phyloP scores from a whole-genome alignment of 108 stramenopile species.

The Pseudonitzschia multiseries region DNA sequence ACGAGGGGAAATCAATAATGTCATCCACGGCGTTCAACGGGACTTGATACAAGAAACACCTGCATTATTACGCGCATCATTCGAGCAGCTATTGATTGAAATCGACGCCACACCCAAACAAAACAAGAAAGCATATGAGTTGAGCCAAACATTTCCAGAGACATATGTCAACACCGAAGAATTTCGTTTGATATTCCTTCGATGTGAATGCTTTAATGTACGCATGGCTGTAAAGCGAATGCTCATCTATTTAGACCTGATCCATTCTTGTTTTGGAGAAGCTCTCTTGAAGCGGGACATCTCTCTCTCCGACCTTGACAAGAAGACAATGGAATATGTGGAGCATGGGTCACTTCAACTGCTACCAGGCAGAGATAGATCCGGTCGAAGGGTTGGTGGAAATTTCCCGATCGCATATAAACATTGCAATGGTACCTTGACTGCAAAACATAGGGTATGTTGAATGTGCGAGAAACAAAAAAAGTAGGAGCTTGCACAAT shows the following conservation, averaged over 20 bases:
- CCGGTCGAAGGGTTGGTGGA: slow-evolving; percentile 9
- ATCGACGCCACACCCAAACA: neutral
- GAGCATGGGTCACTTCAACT: neutral
- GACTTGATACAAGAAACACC: slow-evolving; percentile 5
- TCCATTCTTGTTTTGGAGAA: neutral
- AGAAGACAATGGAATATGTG: neutral
- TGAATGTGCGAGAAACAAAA: neutral
- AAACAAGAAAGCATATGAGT: neutral
- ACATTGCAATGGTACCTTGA: neutral
- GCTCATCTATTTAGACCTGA: slow-evolving; percentile 24
- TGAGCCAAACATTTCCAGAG: neutral
- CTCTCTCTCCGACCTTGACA: neutral
- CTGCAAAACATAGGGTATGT: neutral
- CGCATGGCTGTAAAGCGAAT: slow-evolving; percentile 29
- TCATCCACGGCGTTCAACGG: slow-evolving; percentile 29
- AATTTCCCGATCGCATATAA: neutral
- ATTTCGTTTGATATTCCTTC: slow-evolving; percentile 38
- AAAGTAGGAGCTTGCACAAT: neutral
- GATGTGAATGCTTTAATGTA: slow-evolving; percentile 43
- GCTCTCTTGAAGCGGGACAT: neutral
- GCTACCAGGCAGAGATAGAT: neutral
- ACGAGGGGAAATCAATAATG: slow-evolving; percentile 13
- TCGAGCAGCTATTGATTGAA: neutral
- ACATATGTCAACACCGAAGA: slow-evolving; percentile 11
- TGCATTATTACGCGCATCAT: slow-evolving; percentile 3